Percentiles rank a stretch among this genome's conserved stretches.
Evolutionary conservation across 2,329 filamentous ascomycete species (phyloP).

Genomic region (Arthrobotrys megalospora): DNA sequence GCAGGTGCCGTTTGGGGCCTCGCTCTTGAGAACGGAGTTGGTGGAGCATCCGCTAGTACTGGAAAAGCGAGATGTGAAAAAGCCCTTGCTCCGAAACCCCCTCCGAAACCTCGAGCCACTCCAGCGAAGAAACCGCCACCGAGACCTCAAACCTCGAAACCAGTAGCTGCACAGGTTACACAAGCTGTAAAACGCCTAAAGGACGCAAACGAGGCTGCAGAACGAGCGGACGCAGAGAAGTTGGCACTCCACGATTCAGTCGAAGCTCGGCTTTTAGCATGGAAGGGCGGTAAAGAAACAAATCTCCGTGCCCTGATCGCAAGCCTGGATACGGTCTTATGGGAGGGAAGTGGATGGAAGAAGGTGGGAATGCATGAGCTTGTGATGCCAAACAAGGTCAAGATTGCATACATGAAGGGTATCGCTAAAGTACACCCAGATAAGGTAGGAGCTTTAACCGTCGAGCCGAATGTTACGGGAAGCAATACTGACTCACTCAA

Average conservation of each 20-base stretch:
- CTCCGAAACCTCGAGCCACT: slow-evolving; percentile 70
- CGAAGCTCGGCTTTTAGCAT: slow-evolving; percentile 81
- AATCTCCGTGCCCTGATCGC: slow-evolving; percentile 90
- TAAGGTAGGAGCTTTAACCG: slow-evolving; percentile 78
- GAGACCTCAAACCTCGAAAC: slow-evolving; percentile 67
- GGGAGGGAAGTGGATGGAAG: slow-evolving; percentile 95
- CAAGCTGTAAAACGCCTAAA: slow-evolving; percentile 87
- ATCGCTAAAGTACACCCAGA: slow-evolving; percentile 99
- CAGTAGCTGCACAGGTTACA: slow-evolving; percentile 71
- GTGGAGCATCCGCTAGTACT: slow-evolving; percentile 85
- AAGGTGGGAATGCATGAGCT: slow-evolving; percentile 95
- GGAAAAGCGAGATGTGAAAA: slow-evolving; percentile 92
- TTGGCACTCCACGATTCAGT: slow-evolving; percentile 89
- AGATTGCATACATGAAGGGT: slow-evolving; percentile 98
- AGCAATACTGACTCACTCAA: not conserved
- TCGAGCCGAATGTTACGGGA: not conserved
- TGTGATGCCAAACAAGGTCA: slow-evolving; percentile 93
- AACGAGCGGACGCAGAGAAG: slow-evolving; percentile 90
- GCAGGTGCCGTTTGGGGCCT: slow-evolving; percentile 84
- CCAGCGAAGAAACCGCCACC: slow-evolving; percentile 66
- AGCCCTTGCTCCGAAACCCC: slow-evolving; percentile 79
- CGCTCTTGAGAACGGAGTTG: slow-evolving; percentile 86
- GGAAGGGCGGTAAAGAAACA: slow-evolving; percentile 92
- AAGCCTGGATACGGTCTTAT: slow-evolving; percentile 89
- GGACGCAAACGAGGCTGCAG: slow-evolving; percentile 86